Conservation (phyloP, 129 eudicot genomes). For the Oenanthe sinensis region DNA sequence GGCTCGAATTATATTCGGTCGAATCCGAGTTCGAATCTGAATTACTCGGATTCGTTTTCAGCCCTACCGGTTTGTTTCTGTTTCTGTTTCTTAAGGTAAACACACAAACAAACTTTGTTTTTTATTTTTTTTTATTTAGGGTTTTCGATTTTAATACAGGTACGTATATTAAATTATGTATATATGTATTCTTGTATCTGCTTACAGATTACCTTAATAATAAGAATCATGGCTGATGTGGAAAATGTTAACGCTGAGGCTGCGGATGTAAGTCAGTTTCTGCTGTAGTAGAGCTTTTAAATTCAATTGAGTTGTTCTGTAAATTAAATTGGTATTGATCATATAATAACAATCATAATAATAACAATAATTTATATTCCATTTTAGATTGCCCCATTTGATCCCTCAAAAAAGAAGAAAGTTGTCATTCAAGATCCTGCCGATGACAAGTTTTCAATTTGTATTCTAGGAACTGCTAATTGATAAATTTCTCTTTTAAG, state of each 20-base stretch:
- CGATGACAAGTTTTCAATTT: conserved; percentile 26
- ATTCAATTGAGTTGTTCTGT: no score
- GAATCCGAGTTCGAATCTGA: no score
- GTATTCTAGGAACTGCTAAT: not conserved
- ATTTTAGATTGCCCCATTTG: conserved; percentile 75
- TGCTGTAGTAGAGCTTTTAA: not conserved
- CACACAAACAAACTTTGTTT: not conserved
- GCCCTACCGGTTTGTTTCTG: no score
- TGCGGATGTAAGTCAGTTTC: not conserved
- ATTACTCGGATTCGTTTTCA: no score
- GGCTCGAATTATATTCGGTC: no score
- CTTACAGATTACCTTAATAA: not conserved
- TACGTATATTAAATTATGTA: not conserved
- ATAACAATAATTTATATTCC: not conserved
- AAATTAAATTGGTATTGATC: no score
- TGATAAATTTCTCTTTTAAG: not conserved
- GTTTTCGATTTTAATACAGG: not conserved
- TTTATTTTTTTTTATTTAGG: not conserved
- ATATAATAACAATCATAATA: no score
- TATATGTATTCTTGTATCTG: not conserved
- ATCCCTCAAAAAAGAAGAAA: conserved; percentile 87
- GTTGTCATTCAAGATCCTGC: conserved; percentile 66
- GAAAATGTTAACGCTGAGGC: not conserved
- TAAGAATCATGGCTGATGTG: not conserved
- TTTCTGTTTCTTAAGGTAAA: not conserved